These are phyloP conservation scores for Nothophoma quercina DNA, from an alignment of 2,329 filamentous ascomycete genomes.

Conservation along the genomic window DNA sequence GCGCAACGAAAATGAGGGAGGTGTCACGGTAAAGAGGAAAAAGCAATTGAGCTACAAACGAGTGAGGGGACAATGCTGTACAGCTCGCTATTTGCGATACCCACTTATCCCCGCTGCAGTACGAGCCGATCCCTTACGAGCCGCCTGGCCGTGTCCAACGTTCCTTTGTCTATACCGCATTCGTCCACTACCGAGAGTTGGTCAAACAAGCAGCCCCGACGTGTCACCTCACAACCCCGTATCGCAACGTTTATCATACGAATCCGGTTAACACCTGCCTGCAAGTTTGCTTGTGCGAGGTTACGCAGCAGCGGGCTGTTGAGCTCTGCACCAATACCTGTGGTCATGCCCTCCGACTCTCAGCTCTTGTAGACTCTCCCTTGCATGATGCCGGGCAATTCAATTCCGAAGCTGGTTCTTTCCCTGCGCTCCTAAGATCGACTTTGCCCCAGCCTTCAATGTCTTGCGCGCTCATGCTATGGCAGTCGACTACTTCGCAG, in stretches of 20 bases:
- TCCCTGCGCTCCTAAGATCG: neutral
- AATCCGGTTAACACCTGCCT: neutral
- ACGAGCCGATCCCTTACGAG: conserved; percentile 6
- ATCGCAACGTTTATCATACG: neutral
- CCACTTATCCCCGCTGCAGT: conserved; percentile 3
- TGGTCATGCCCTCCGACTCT: neutral
- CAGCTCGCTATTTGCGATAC: neutral
- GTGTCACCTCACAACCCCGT: neutral
- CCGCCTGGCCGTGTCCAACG: conserved; percentile 2
- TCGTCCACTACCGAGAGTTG: neutral
- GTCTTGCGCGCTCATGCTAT: conserved; percentile 4
- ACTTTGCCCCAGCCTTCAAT: neutral
- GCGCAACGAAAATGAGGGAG: neutral
- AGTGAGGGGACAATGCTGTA: conserved; percentile 1
- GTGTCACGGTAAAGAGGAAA: conserved; percentile 3
- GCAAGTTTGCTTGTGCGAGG: neutral
- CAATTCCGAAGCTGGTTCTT: neutral
- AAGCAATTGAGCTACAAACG: neutral
- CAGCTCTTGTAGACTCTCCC: neutral
- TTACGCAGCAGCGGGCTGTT: conserved; percentile 2
- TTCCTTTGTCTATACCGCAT: conserved; percentile 1
- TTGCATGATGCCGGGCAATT: neutral
- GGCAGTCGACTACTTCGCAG: conserved; percentile 22
- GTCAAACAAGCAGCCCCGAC: neutral
- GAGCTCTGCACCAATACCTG: conserved; percentile 1